These are phyloP conservation scores for Ophiostoma quercus DNA, from an alignment of 2,329 filamentous ascomycete species.

Conservation along the genomic window DNA sequence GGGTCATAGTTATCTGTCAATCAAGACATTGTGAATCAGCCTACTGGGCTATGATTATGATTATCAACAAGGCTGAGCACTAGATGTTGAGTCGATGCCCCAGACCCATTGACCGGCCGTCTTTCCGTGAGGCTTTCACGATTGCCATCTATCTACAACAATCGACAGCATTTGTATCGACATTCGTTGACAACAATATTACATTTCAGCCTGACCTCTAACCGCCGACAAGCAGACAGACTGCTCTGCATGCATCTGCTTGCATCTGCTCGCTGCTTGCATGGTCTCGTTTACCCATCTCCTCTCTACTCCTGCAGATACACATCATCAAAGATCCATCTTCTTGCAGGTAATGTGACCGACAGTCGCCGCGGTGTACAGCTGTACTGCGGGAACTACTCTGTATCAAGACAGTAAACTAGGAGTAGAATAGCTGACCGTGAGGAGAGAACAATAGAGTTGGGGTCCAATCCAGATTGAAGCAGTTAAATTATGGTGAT, in stretches of 20 bases:
- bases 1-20: background rate
- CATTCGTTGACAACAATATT: too few relatives aligned
- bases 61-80: background rate
- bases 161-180: background rate
- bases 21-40: background rate
- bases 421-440: background rate
- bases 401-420: background rate
- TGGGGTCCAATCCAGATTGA: background rate
- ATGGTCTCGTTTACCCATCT: background rate
- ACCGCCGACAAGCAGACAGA: background rate
- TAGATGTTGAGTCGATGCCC: background rate
- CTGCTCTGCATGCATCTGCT: background rate
- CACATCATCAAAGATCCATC: background rate
- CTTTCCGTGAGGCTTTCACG: background rate
- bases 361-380: conserved; percentile 9
- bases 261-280: background rate
- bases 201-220: background rate
- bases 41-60: background rate
- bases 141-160: background rate
- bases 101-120: background rate
- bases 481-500: background rate
- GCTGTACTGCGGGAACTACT: background rate
- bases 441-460: conserved; percentile 2
- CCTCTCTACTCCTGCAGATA: background rate
- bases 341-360: background rate